Base-by-base conservation (phyloP, 176 grass and related monocot species). In the Eleusine indica region DNA sequence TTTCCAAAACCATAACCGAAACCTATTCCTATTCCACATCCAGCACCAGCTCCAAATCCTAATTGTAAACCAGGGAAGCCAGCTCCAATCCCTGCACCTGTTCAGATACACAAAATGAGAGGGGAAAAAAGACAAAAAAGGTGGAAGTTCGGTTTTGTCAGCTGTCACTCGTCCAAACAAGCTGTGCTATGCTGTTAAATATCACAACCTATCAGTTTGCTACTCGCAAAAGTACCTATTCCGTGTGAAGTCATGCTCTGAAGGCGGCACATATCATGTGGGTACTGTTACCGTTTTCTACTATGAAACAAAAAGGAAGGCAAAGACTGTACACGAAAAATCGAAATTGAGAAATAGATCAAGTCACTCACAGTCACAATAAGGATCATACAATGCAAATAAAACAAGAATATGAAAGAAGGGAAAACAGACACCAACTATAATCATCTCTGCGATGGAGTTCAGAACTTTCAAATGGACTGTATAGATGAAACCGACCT, bases 1-100 rank as follows among this genome's bases (percentile, higher is more conserved):
- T 85, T 95, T 18, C 96, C 96, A 78, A 93, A 72, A 44, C 93
- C 93, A 65, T 98, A 98, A 43, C 93, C 96, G 41, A 98, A 98
- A 57, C 96, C 93, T 49, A 98, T 78, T 72, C 93, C 96, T 85
- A 94, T 76, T 84, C 96, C 93, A 87, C 96, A 98, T 68, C 91
- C 96, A 80, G 91, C 93, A 68, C 96, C 96, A 65, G 73, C 72
- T 56, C 96, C 93, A 9, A 95, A 88, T 56, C 96, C 96, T 66
- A 95, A 69, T 53, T 94, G 91, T 58, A 95, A 86, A 57, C 96
- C 96, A 75, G 96, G 89, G 67, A 98, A 88, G 70, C 96, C 96
- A 53, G 82, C 91, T 71, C 96, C 96, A 71, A 94, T 84, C 81
- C 96, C 96, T 38, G 89, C 89, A 71, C 93, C 93, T 98, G 87